Conservation (phyloP, 2,329 filamentous ascomycete genomes). For the Periconia sp. region DNA sequence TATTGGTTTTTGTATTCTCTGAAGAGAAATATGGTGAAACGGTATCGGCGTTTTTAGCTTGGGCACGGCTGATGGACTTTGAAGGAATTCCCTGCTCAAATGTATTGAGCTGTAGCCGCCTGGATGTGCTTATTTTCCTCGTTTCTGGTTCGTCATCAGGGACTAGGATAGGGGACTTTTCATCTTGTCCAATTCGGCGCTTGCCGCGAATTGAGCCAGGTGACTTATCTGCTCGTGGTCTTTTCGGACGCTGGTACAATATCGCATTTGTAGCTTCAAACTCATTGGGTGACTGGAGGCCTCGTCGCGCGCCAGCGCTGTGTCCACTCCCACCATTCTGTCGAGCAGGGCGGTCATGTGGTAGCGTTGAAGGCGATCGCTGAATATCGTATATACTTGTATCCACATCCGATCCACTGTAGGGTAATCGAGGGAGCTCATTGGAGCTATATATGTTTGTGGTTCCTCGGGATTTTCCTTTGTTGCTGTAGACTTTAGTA, state of each 20-base stretch:
- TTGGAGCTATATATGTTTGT: too few species aligned
- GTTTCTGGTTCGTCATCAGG: slow-evolving; percentile 2
- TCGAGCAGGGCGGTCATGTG: slow-evolving; percentile 11
- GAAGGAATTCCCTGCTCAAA: slow-evolving; percentile 17
- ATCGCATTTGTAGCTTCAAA: slow-evolving; percentile 15
- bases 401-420: slow-evolving; percentile 3
- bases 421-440: neutral
- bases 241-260: slow-evolving; percentile 13
- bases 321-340: slow-evolving; percentile 16
- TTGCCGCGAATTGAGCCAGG: neutral
- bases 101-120: slow-evolving; percentile 5
- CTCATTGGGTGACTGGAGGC: slow-evolving; percentile 14
- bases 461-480: neutral
- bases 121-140: neutral
- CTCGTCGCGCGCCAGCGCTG: neutral
- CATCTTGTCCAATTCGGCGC: neutral
- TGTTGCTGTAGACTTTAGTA: neutral
- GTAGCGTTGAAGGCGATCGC: neutral
- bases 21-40: neutral
- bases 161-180: slow-evolving; percentile 2
- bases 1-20: slow-evolving; percentile 2
- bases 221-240: slow-evolving; percentile 4
- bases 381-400: slow-evolving; percentile 15
- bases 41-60: neutral
- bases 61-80: neutral